Percentiles rank a stretch among this genome's conserved stretches.
Conservation (phyloP, 371 early-diverging fungal genomes). For the Dinochytrium kinnereticum region DNA sequence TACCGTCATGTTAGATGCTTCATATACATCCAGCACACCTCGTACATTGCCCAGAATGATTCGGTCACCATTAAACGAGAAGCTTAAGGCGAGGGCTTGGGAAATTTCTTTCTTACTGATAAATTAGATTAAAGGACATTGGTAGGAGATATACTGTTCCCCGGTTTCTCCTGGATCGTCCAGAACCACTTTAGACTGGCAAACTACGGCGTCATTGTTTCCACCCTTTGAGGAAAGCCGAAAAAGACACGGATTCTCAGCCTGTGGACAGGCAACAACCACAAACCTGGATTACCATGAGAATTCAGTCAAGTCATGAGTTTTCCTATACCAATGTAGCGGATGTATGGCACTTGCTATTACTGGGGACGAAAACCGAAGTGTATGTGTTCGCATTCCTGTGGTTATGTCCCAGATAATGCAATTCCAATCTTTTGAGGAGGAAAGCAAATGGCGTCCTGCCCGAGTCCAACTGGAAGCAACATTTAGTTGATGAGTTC, state of each 20-base stretch:
- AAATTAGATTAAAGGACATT: too few species aligned
- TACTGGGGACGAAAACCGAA: constrained; percentile 71
- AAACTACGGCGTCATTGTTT: too few species aligned
- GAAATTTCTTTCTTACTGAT: neutral
- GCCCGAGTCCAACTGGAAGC: constrained; percentile 39
- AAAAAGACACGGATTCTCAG: constrained; percentile 36
- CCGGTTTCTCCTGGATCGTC: too few species aligned
- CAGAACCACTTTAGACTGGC: too few species aligned
- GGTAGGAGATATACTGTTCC: too few species aligned
- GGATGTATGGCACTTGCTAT: constrained; percentile 76
- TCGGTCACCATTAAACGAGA: constrained; percentile 59
- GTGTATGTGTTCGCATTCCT: constrained; percentile 56
- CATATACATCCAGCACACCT: constrained; percentile 68
- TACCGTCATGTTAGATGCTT: constrained; percentile 41
- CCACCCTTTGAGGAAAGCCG: too few species aligned
- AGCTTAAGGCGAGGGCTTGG: constrained; percentile 21
- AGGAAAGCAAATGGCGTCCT: constrained; percentile 41
- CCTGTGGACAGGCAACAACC: constrained; percentile 49
- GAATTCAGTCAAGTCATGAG: too few species aligned
- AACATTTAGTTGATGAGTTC: neutral
- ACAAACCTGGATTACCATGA: constrained; percentile 30
- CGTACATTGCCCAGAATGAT: constrained; percentile 76
- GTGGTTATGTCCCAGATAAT: constrained; percentile 85
- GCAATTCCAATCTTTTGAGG: constrained; percentile 72
- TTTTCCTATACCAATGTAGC: constrained; percentile 57